Evolutionary conservation across 192 early-diverging fungal species (phyloP).

Genomic region (Haplosporangium gracile): DNA sequence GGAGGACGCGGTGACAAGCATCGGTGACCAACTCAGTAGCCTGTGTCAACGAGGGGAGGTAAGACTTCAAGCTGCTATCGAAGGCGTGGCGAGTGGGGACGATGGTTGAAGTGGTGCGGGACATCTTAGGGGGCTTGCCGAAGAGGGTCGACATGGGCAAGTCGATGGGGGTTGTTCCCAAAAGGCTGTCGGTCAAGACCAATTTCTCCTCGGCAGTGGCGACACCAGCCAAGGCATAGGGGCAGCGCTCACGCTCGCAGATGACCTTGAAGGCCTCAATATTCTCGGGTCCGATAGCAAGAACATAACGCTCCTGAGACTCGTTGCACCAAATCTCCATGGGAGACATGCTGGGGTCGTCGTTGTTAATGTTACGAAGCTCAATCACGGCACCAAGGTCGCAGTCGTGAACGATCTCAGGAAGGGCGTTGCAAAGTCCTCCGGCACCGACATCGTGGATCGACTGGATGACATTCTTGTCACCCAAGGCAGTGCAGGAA

Average conservation of each 20-base stretch:
- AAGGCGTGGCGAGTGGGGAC: conserved; percentile 65
- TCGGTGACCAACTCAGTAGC: conserved; percentile 63
- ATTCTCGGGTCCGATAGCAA: conserved; percentile 83
- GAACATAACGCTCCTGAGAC: conserved; percentile 98
- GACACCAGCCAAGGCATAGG: conserved; percentile 89
- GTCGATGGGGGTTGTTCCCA: conserved; percentile 81
- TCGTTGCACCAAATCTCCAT: conserved; percentile 99
- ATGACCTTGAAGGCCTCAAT: conserved; percentile 80
- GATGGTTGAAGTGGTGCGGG: conserved; percentile 76
- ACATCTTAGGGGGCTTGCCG: conserved; percentile 97
- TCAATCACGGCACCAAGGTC: conserved; percentile 92
- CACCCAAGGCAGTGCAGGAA: conserved; percentile 87
- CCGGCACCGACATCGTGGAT: conserved; percentile 99
- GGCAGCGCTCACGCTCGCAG: conserved; percentile 92
- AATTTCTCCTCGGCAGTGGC: conserved; percentile 88
- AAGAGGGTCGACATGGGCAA: conserved; percentile 96
- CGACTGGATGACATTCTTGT: conserved; percentile 88
- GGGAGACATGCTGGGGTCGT: conserved; percentile 95
- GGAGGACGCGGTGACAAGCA: conserved; percentile 82
- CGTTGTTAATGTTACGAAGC: conserved; percentile 91
- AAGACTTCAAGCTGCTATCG: conserved; percentile 70
- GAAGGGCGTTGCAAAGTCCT: conserved; percentile 97
- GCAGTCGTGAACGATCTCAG: conserved; percentile 98
- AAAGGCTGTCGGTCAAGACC: conserved; percentile 82
- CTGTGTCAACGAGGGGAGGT: conserved; percentile 63